Evolutionary conservation across 306 rosid species (phyloP).

Genomic region (Erythrophleum fordii): DNA sequence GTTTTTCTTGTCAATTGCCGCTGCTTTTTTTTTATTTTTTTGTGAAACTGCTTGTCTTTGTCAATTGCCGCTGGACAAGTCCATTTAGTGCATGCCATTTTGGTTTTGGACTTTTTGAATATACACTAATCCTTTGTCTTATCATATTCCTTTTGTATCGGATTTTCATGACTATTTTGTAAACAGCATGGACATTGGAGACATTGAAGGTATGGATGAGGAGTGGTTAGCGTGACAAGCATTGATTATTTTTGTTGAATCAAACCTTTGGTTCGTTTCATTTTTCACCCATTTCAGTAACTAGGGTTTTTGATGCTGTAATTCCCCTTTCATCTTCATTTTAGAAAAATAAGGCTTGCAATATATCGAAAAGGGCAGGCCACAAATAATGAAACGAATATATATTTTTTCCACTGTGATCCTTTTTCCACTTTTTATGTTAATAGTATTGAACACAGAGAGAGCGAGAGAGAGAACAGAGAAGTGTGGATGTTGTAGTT

Average conservation of each 20-base stretch:
- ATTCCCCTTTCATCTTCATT: conserved; percentile 3
- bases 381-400: conserved; percentile 22
- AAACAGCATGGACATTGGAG: conserved; percentile 69
- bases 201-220: conserved; percentile 67
- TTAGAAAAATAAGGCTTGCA: conserved; percentile 45
- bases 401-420: neutral
- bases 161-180: neutral
- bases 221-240: conserved; percentile 66
- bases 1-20: conserved; percentile 22
- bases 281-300: conserved; percentile 6
- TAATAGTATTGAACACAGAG: neutral
- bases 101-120: neutral
- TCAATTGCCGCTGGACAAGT: neutral
- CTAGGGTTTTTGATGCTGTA: conserved; percentile 28
- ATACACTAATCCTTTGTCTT: neutral
- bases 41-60: neutral
- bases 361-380: conserved; percentile 41
- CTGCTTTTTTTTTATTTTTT: conserved; percentile 25
- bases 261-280: conserved; percentile 47
- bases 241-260: conserved; percentile 42
- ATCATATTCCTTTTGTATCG: neutral
- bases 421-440: neutral
- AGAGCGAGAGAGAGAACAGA: neutral
- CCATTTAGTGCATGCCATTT: neutral
- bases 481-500: neutral